Percentiles rank a stretch among this genome's conserved stretches.
These are phyloP conservation scores for Penicillium bialowiezense DNA, from an alignment of 495 filamentous ascomycete genomes.

Conservation along the genomic window DNA sequence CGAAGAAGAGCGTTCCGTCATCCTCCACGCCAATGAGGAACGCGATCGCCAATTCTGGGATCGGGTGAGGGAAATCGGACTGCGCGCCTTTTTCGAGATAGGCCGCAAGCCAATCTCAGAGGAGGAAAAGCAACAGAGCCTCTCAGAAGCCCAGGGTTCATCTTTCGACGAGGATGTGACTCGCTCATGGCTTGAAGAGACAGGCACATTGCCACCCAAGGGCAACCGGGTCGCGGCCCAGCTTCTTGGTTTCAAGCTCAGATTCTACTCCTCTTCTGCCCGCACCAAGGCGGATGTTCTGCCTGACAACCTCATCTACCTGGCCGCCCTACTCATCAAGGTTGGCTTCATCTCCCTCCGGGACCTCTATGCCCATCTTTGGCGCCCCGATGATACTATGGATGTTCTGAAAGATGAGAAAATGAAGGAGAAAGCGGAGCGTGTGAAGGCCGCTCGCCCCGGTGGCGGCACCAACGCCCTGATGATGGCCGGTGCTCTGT, in stretches of 20 bases:
- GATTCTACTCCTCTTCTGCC: conserved; percentile 81
- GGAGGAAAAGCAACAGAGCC: conserved; percentile 41
- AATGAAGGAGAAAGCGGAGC: conserved; percentile 75
- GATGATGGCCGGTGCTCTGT: conserved; percentile 79
- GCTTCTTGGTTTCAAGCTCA: conserved; percentile 94
- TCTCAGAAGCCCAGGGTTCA: conserved; percentile 40
- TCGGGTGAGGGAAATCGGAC: conserved; percentile 67
- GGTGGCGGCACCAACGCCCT: conserved; percentile 77
- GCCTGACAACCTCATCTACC: conserved; percentile 86
- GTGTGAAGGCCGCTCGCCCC: conserved; percentile 62
- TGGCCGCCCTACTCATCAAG: conserved; percentile 90
- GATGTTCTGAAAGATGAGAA: conserved; percentile 60
- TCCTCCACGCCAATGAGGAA: conserved; percentile 47
- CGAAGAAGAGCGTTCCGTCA: conserved; percentile 61
- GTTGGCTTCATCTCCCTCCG: conserved; percentile 94
- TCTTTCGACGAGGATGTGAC: conserved; percentile 51
- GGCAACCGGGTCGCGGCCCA: conserved; percentile 92
- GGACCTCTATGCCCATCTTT: conserved; percentile 90
- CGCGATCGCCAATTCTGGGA: conserved; percentile 82
- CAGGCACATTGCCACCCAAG: conserved; percentile 73
- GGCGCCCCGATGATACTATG: conserved; percentile 83
- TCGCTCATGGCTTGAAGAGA: conserved; percentile 70
- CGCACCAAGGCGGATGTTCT: conserved; percentile 66
- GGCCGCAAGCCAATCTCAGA: conserved; percentile 57
- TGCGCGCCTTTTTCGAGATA: conserved; percentile 85